Conservation (phyloP, 306 rosid species). For the Luffa aegyptiaca region DNA sequence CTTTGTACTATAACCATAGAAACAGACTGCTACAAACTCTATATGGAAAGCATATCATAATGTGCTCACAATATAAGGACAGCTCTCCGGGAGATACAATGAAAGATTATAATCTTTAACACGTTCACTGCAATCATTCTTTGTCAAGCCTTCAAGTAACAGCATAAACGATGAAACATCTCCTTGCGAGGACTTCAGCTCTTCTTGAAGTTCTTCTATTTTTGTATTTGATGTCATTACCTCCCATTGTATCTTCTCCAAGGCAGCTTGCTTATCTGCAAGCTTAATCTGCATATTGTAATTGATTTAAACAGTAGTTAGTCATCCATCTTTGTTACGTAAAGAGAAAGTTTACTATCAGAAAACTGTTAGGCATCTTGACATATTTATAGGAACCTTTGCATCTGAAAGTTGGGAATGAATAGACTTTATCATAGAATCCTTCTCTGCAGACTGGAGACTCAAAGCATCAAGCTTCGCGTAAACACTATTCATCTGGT, state of each 20-base stretch:
- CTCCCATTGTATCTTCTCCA: constrained; percentile 86
- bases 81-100: constrained; percentile 15
- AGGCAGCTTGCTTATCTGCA: constrained; percentile 94
- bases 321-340: background rate
- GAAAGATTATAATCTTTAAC: constrained; percentile 23
- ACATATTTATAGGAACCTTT: constrained; percentile 35
- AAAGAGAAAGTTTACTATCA: background rate
- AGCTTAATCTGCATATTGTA: constrained; percentile 54
- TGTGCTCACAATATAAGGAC: constrained; percentile 32
- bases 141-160: constrained; percentile 55
- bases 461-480: constrained; percentile 50
- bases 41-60: background rate
- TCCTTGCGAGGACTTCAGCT: constrained; percentile 30
- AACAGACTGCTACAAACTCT: background rate
- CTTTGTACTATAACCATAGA: background rate
- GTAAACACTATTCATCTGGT: constrained; percentile 40
- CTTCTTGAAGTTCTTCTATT: constrained; percentile 39
- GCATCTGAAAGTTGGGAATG: constrained; percentile 72
- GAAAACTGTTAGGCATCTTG: background rate
- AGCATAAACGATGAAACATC: constrained; percentile 38
- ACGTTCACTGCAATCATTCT: constrained; percentile 19
- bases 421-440: constrained; percentile 44
- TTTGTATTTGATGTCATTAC: constrained; percentile 52
- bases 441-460: constrained; percentile 60
- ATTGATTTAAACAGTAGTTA: background rate